Evolutionary conservation across 208 protist species (phyloP).

Genomic region (Trypanosoma grayi): DNA sequence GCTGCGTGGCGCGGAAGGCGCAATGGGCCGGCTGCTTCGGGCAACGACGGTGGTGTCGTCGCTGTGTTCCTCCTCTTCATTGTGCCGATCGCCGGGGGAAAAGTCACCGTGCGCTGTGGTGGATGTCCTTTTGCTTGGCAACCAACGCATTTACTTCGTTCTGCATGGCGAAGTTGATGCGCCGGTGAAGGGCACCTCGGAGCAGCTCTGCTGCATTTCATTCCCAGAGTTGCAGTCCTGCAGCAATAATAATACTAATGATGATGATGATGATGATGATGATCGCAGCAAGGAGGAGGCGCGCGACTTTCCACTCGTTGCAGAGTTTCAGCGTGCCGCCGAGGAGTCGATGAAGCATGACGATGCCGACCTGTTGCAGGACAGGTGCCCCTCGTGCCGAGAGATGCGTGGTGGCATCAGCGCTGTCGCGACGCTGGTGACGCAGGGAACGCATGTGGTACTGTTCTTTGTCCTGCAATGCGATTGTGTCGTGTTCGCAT

Average conservation of each 20-base stretch:
- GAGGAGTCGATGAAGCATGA: neutral
- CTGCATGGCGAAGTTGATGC: neutral
- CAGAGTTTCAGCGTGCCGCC: conserved; percentile 13
- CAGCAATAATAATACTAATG: no score
- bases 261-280: no score
- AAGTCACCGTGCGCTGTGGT: neutral
- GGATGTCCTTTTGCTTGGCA: conserved; percentile 16
- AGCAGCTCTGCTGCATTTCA: neutral
- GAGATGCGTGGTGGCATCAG: conserved; percentile 13
- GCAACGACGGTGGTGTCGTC: conserved; percentile 8
- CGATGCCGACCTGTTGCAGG: neutral
- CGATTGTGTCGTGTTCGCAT: conserved; percentile 21
- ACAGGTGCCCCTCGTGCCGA: neutral
- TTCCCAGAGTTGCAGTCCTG: no score
- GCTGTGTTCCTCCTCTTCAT: neutral
- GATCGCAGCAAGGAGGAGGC: neutral
- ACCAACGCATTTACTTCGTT: conserved; percentile 11
- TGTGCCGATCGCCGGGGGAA: neutral
- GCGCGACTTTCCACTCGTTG: conserved; percentile 10
- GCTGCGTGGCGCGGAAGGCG: no score
- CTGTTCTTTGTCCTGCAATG: conserved; percentile 28
- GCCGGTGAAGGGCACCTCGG: neutral
- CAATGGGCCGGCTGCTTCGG: conserved; percentile 5
- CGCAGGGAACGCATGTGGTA: conserved; percentile 8
- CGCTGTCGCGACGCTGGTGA: conserved; percentile 4